Base-by-base conservation (phyloP, 164 flowering plant species). In the Kingdonia uniflora region DNA sequence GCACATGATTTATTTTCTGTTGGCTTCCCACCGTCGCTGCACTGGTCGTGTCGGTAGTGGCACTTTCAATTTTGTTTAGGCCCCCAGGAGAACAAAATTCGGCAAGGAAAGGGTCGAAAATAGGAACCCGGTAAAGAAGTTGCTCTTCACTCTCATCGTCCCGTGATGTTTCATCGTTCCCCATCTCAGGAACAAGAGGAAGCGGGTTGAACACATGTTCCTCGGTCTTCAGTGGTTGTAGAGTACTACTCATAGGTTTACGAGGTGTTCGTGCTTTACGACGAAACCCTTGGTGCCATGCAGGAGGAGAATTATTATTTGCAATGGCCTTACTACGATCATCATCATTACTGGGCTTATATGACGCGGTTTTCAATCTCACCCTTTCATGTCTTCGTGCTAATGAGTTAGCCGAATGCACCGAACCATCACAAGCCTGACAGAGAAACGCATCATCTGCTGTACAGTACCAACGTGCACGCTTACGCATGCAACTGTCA, bases 361-460 rank as follows among this genome's bases (percentile, higher is more conserved):
- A 8, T 0, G 88, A 82, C 1, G 87, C 74, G 0, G 76, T 76
- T 45, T 82, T 84, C 41, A 89, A 74, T 17, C 84, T 80, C 51
- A 85, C 92, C 53, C 97, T 62, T 52, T 82, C 83, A 53, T 89
- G 97, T 22, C 95, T 44, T 1, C 80, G 75, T 0, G 97, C 95
- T 11, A 89, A 60, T 0, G 80, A 73, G 63, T 89, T 89, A 0
- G 92, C 97, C 0, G 95, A 79, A 70, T 89, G 97, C 0, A 89
- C 87, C 0, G 87, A 74, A 7, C 68, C 37, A 51, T 89, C 97
- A 51, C 97, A 89, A 4, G 71, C 47, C 55, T 84, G 92, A 75
- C 97, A 89, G 1, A 89, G 71, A 54, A 85, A 89, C 15, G 97
- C 97, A 42, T 89, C 97, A 29, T 89, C 97, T 12, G 97, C 92